Evolutionary conservation across 768 basidiomycete genomes (phyloP).

Genomic region (Pleurotus tuber-regium): DNA sequence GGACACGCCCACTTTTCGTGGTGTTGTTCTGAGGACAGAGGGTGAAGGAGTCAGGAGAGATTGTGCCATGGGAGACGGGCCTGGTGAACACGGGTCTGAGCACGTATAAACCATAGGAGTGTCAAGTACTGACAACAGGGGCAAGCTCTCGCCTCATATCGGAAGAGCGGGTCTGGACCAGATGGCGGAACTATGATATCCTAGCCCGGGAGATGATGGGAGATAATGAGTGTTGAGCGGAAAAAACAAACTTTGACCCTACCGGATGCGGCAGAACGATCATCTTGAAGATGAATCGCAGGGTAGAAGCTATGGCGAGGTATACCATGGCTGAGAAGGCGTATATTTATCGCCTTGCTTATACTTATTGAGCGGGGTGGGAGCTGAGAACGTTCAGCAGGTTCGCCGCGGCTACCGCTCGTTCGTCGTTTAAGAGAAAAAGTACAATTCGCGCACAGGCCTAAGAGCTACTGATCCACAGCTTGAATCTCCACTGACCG

Average conservation of each 20-base stretch:
- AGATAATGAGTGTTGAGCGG: not conserved
- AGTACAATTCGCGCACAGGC: too few relatives aligned
- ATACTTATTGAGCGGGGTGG: too few relatives aligned
- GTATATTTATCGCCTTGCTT: too few relatives aligned
- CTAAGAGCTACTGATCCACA: too few relatives aligned
- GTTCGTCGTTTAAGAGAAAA: too few relatives aligned
- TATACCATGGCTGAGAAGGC: not conserved
- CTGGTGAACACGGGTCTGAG: not conserved
- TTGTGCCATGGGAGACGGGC: not conserved
- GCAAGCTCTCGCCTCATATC: not conserved
- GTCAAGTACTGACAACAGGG: not conserved
- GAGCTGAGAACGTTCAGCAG: too few relatives aligned
- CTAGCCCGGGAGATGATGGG: not conserved
- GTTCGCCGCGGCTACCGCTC: too few relatives aligned
- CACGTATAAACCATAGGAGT: too few relatives aligned
- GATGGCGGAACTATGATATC: constrained; percentile 1
- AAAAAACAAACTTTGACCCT: not conserved
- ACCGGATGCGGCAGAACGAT: constrained; percentile 7
- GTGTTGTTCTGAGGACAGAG: not conserved
- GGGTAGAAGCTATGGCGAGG: not conserved
- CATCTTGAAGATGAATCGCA: constrained; percentile 4
- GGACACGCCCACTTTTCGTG: not conserved
- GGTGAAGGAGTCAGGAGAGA: not conserved
- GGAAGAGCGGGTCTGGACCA: not conserved
- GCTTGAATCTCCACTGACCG: too few relatives aligned